A percentile compares a stretch with the other conserved stretches of the same genome.
phyloP scores from a whole-genome alignment of 331 rosid genomes.

The Saraca asoca region DNA sequence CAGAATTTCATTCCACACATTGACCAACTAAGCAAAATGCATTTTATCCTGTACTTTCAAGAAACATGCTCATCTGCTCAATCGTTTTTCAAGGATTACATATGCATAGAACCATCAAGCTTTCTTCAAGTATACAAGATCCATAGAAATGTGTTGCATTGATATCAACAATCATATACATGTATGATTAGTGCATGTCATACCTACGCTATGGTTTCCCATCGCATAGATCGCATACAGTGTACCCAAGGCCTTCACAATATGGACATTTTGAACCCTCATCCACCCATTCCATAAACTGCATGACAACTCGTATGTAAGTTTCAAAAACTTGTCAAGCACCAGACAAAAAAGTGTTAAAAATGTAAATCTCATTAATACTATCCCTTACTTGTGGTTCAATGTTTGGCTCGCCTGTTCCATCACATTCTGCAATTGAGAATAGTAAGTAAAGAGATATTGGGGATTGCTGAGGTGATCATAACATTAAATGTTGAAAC shows the following conservation, averaged over 20 bases:
- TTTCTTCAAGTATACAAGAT: background rate
- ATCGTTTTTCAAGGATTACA: too few relatives aligned
- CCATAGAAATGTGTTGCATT: conserved; percentile 16
- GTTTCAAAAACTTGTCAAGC: conserved; percentile 22
- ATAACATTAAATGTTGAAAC: background rate
- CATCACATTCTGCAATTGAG: conserved; percentile 79
- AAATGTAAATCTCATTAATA: conserved; percentile 11
- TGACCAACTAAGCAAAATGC: too few relatives aligned
- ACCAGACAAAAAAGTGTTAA: background rate
- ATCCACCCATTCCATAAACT: conserved; percentile 92
- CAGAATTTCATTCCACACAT: too few relatives aligned
- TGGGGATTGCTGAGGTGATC: conserved; percentile 28
- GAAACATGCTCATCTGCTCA: too few relatives aligned
- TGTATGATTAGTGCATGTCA: conserved; percentile 17
- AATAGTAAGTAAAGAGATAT: conserved; percentile 31
- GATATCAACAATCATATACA: conserved; percentile 22
- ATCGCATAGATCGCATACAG: conserved; percentile 60
- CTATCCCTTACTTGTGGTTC: conserved; percentile 76
- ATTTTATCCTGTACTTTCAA: too few relatives aligned
- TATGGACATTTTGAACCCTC: conserved; percentile 80
- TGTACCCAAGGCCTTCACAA: conserved; percentile 80
- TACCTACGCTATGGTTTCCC: conserved; percentile 54
- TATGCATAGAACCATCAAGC: too few relatives aligned
- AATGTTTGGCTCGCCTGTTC: conserved; percentile 82
- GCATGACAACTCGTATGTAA: conserved; percentile 39